These are phyloP conservation scores for Cucurbita maxima DNA, from an alignment of 306 rosid species.

Conservation along the genomic window DNA sequence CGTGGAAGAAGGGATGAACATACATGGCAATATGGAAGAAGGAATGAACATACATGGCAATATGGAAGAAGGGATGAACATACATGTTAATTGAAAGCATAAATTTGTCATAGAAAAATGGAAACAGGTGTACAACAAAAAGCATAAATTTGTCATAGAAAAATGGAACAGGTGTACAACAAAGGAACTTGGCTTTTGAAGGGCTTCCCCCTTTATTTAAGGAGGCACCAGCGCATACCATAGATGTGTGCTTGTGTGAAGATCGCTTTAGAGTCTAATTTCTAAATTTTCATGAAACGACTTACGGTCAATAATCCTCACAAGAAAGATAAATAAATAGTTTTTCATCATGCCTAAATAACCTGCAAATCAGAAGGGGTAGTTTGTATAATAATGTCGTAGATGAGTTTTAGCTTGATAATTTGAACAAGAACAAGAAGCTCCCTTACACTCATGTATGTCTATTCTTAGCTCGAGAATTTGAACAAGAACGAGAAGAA, in stretches of 20 bases:
- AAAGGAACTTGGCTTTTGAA: neutral
- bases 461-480: no score
- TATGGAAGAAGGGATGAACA: no score
- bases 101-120: neutral
- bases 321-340: neutral
- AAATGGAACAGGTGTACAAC: neutral
- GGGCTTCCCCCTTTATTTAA: neutral
- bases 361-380: no score
- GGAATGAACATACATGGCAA: no score
- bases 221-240: neutral
- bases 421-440: no score
- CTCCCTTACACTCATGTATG: no score
- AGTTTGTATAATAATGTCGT: no score
- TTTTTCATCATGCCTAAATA: neutral
- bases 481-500: neutral
- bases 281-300: neutral
- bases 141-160: neutral
- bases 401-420: no score
- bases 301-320: neutral
- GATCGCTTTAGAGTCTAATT: neutral
- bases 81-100: neutral
- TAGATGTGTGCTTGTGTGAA: neutral
- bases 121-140: neutral
- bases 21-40: no score
- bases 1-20: no score